phyloP scores from a whole-genome alignment of 768 basidiomycete species.

The Cystofilobasidium bisporidii region DNA sequence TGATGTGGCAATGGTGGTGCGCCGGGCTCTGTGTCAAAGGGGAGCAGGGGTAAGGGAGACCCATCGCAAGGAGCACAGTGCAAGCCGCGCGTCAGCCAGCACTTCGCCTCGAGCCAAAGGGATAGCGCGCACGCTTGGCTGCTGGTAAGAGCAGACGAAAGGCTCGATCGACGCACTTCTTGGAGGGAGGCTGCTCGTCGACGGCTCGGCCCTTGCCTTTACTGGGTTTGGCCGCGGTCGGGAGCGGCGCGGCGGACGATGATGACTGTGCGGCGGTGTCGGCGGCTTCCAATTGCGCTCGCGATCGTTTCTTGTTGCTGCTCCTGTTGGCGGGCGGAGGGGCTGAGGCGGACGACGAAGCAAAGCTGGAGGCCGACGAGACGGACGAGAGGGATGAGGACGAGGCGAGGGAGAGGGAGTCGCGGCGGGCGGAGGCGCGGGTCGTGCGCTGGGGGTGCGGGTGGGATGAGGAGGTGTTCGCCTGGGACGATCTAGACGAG shows the following conservation, averaged over 20 bases:
- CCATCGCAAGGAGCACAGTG: neutral
- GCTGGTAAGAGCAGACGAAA: neutral
- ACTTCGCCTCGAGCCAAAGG: too few relatives aligned
- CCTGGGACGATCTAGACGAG: conserved; percentile 12
- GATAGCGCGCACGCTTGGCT: too few relatives aligned
- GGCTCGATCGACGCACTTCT: conserved; percentile 8
- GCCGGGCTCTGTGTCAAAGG: neutral
- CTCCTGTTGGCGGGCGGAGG: neutral
- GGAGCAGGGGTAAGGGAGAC: neutral
- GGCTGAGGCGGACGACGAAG: neutral
- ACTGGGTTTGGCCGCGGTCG: neutral
- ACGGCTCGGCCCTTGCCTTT: conserved; percentile 3
- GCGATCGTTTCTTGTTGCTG: conserved; percentile 11
- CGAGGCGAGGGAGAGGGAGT: neutral
- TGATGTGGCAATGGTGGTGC: conserved; percentile 16
- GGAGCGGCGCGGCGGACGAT: neutral
- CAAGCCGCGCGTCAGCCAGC: neutral
- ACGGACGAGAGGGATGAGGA: conserved; percentile 1
- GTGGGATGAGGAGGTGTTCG: neutral
- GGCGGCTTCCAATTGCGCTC: conserved; percentile 6
- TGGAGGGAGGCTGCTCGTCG: conserved; percentile 1
- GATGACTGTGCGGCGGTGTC: neutral
- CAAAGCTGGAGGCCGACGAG: neutral
- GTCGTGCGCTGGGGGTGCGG: neutral
- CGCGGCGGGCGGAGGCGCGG: neutral